Percentiles rank a stretch among this genome's conserved stretches.
Evolutionary conservation across 1,139 yeast genomes (phyloP).

Genomic region (Suhomyces panamericanus): DNA sequence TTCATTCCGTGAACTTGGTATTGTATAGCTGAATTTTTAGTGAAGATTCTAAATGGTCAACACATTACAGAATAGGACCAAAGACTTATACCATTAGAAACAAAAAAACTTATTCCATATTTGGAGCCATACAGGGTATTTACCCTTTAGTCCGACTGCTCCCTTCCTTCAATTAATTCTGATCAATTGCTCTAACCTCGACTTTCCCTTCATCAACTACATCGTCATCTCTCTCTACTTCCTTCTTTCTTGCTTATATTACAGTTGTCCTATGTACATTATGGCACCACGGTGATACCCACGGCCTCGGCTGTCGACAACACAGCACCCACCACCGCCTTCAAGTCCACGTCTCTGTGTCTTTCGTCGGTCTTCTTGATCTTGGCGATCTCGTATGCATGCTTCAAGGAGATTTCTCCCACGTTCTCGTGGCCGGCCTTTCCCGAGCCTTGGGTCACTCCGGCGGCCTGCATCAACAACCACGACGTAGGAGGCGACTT

Average conservation of each 20-base stretch:
- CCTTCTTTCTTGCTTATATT: neutral
- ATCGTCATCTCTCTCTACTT: neutral
- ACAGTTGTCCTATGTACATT: conserved; percentile 15
- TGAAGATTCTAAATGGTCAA: too few relatives aligned
- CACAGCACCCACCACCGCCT: conserved; percentile 78
- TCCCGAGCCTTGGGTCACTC: conserved; percentile 75
- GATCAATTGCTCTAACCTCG: too few relatives aligned
- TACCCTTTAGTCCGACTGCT: too few relatives aligned
- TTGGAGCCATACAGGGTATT: too few relatives aligned
- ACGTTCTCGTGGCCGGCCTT: conserved; percentile 50
- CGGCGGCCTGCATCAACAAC: conserved; percentile 81
- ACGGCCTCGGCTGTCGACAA: conserved; percentile 84
- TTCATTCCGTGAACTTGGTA: too few relatives aligned
- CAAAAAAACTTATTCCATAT: too few relatives aligned
- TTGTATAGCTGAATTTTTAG: too few relatives aligned
- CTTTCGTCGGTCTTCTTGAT: conserved; percentile 85
- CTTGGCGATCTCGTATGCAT: conserved; percentile 91
- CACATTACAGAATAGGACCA: too few relatives aligned
- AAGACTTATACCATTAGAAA: too few relatives aligned
- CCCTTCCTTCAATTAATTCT: too few relatives aligned
- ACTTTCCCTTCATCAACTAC: neutral
- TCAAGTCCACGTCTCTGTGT: conserved; percentile 69
- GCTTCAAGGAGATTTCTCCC: conserved; percentile 82
- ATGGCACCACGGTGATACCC: conserved; percentile 81
- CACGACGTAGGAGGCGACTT: conserved; percentile 93